Evolutionary conservation across 176 grass and related monocot genomes (phyloP).

Genomic region (Canna indica): DNA sequence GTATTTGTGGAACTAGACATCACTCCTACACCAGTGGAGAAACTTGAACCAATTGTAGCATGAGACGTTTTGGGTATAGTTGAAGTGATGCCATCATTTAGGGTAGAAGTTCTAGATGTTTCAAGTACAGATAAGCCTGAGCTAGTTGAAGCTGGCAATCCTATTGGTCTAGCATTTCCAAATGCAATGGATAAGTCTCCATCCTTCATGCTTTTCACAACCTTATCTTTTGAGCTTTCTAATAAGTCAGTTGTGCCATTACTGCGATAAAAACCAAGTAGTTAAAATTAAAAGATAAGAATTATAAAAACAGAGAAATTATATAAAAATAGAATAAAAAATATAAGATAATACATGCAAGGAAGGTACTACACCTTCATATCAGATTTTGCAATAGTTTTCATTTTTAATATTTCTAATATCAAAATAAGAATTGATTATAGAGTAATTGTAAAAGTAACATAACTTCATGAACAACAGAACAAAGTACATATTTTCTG

Average conservation of each 20-base stretch:
- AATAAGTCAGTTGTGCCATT: background rate
- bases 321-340: background rate
- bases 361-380: background rate
- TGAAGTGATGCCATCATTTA: background rate
- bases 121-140: background rate
- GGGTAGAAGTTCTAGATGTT: background rate
- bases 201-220: background rate
- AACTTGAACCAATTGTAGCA: background rate
- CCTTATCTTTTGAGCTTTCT: constrained; percentile 4
- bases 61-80: background rate
- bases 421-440: background rate
- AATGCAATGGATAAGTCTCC: constrained; percentile 7
- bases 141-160: constrained; percentile 2
- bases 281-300: background rate
- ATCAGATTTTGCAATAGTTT: background rate
- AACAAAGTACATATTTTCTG: background rate
- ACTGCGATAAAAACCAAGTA: background rate
- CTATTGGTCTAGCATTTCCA: constrained; percentile 5
- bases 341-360: background rate
- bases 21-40: background rate
- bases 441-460: background rate
- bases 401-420: background rate
- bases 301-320: background rate
- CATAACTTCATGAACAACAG: background rate
- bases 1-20: background rate